Evolutionary conservation across 768 basidiomycete genomes (phyloP).

Genomic region (Russula sp.): DNA sequence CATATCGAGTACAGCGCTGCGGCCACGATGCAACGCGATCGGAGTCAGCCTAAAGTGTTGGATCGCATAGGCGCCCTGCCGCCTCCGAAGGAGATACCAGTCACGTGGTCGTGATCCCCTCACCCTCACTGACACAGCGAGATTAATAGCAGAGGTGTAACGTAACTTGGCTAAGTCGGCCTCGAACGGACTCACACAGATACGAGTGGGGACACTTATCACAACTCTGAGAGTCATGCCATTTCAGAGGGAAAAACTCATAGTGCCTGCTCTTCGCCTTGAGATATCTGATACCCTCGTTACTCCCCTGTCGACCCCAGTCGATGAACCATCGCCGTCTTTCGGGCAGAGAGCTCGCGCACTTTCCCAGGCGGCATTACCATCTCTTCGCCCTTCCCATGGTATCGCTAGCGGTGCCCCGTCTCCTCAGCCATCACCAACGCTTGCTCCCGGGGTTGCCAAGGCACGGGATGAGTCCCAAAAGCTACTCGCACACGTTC

Average conservation of each 20-base stretch:
- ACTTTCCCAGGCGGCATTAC: slow-evolving; percentile 26
- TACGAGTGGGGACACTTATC: not conserved
- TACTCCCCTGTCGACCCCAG: not conserved
- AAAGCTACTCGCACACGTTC: slow-evolving; percentile 60
- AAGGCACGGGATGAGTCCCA: slow-evolving; percentile 56
- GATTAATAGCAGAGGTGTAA: not conserved
- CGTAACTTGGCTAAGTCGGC: not conserved
- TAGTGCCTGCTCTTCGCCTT: slow-evolving; percentile 18
- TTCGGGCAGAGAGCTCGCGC: slow-evolving; percentile 26
- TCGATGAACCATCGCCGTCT: slow-evolving; percentile 3
- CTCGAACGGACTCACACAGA: not conserved
- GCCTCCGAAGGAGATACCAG: not conserved
- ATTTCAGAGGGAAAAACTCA: slow-evolving; percentile 1
- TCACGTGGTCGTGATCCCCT: not conserved
- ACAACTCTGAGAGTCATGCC: slow-evolving; percentile 3
- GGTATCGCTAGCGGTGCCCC: slow-evolving; percentile 26
- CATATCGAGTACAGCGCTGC: not conserved
- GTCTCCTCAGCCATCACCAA: slow-evolving; percentile 23
- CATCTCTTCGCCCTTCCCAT: slow-evolving; percentile 30
- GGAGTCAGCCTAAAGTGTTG: not conserved
- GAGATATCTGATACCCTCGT: slow-evolving; percentile 14
- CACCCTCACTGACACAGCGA: too few relatives aligned
- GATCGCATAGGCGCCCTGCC: not conserved
- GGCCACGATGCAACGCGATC: not conserved
- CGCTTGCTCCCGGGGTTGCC: slow-evolving; percentile 28